Conservation (phyloP, 306 rosid genomes). For the Myrica gale region DNA sequence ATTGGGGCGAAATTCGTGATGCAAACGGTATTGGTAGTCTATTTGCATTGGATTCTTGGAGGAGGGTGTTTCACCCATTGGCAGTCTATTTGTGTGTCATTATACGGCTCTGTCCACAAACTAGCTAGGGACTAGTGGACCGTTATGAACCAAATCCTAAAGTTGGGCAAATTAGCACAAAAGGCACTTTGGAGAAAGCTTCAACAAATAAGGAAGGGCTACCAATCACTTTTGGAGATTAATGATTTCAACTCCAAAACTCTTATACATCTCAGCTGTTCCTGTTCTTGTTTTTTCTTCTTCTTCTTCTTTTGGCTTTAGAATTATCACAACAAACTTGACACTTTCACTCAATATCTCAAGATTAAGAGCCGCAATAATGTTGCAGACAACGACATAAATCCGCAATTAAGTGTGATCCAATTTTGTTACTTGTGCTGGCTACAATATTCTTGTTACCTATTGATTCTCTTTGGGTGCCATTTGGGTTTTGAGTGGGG, state of each 20-base stretch:
- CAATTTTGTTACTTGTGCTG: no score
- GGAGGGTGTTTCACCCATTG: constrained; percentile 34
- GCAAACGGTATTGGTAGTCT: constrained; percentile 12
- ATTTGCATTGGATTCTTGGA: constrained; percentile 55
- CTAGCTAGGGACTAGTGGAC: constrained; percentile 21
- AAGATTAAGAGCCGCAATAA: not conserved
- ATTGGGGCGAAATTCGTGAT: constrained; percentile 9
- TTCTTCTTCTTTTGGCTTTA: not conserved
- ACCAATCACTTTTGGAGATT: constrained; percentile 2
- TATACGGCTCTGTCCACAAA: constrained; percentile 29
- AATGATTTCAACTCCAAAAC: not conserved
- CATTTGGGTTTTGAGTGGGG: not conserved
- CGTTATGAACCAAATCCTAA: constrained; percentile 23
- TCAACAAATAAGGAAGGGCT: not conserved
- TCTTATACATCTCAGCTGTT: not conserved
- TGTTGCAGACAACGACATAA: no score
- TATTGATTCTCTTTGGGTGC: not conserved
- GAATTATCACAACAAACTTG: not conserved
- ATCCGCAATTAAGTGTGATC: no score
- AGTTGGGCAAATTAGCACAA: constrained; percentile 15
- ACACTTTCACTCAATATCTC: not conserved
- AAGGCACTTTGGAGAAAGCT: constrained; percentile 1
- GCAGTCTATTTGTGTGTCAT: constrained; percentile 39
- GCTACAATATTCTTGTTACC: no score
- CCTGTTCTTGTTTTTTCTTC: not conserved